Conservation (phyloP, 495 filamentous ascomycete species). For the Choiromyces venosus region DNA sequence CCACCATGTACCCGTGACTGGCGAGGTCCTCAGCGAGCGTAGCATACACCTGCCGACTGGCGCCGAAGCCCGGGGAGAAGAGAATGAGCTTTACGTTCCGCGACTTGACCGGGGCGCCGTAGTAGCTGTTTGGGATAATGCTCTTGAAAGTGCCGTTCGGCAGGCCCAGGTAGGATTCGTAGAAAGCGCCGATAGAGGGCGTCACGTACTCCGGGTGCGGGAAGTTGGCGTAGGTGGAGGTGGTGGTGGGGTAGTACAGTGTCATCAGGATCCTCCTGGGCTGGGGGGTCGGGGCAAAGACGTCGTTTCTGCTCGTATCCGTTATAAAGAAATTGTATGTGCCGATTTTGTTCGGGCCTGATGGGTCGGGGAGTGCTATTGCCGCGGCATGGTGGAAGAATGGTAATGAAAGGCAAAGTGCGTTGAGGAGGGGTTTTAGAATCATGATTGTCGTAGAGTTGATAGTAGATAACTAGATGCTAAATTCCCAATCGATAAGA, state of each 20-base stretch:
- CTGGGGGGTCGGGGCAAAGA: constrained; percentile 13
- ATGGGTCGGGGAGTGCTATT: constrained; percentile 6
- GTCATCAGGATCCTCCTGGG: constrained; percentile 21
- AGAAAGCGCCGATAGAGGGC: not conserved
- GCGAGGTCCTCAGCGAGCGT: constrained; percentile 47
- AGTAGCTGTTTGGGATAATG: constrained; percentile 12
- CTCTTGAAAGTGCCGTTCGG: constrained; percentile 4
- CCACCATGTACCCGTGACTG: constrained; percentile 49
- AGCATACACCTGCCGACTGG: constrained; percentile 45
- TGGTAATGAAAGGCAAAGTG: not conserved
- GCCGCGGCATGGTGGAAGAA: constrained; percentile 15
- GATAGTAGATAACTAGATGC: not conserved
- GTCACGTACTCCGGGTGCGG: constrained; percentile 5
- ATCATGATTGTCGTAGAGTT: not conserved
- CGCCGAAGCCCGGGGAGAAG: constrained; percentile 44
- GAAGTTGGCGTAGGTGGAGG: not conserved
- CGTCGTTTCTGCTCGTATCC: constrained; percentile 6
- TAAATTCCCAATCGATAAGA: not conserved
- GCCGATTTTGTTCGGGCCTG: constrained; percentile 6
- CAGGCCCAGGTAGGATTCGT: constrained; percentile 1
- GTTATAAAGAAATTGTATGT: constrained; percentile 14
- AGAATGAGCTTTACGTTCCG: constrained; percentile 38
- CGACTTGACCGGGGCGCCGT: not conserved
- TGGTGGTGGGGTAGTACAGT: constrained; percentile 16
- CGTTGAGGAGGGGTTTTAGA: not conserved